Evolutionary conservation across 176 grass and related monocot genomes (phyloP).

Genomic region (Oryza punctata): DNA sequence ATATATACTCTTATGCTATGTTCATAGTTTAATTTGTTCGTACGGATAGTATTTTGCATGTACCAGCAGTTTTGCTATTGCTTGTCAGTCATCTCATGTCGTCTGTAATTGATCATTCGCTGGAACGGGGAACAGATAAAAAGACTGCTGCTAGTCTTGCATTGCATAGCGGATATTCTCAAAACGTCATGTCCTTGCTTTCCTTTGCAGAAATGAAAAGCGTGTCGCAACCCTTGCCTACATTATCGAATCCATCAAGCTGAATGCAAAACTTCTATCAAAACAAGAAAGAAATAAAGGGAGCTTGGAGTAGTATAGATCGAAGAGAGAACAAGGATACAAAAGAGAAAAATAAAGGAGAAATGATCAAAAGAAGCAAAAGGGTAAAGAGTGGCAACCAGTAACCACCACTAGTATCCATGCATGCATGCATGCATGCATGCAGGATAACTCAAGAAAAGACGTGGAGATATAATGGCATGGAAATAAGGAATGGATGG

Average conservation of each 20-base stretch:
- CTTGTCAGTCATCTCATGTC: neutral
- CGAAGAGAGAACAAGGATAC: neutral
- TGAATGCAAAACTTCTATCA: neutral
- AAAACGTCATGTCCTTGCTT: conserved; percentile 24
- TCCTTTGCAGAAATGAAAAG: conserved; percentile 36
- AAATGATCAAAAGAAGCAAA: conserved; percentile 41
- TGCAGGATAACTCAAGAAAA: conserved; percentile 45
- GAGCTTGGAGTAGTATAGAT: too few species aligned
- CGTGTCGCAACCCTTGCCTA: neutral
- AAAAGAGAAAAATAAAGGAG: neutral
- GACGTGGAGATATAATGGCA: conserved; percentile 22
- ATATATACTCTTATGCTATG: too few species aligned
- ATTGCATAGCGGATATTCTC: neutral
- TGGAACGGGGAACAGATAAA: neutral
- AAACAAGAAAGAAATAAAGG: conserved; percentile 23
- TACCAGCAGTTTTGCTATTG: neutral
- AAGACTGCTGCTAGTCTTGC: neutral
- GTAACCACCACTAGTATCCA: neutral
- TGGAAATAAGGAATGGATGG: neutral
- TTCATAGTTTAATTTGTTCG: neutral
- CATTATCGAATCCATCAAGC: neutral
- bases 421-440: neutral
- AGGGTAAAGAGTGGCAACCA: conserved; percentile 34
- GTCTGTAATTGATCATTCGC: neutral
- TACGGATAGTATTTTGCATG: neutral